Evolutionary conservation across 2,329 filamentous ascomycete genomes (phyloP), one percentile per base, ranked within the genome.

Genomic region (Metarhizium anisopliae): DNA sequence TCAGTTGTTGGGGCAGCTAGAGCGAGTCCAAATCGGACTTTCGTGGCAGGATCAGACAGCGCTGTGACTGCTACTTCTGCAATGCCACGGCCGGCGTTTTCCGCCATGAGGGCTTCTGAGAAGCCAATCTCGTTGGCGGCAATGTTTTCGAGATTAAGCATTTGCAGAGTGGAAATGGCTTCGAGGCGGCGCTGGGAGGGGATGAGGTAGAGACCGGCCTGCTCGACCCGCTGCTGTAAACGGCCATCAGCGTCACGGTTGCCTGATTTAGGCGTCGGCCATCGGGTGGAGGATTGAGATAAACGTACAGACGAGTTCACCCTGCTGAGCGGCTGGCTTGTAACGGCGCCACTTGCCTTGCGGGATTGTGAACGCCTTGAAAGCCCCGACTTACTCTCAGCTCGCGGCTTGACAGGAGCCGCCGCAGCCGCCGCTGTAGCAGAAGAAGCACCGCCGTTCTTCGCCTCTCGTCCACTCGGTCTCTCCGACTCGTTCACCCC

Each of bases 71-170:
- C 86, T 32, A 92, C 87, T 71, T 96, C 87, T 4, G 92, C 91
- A 59, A 97, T 89, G 47, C 90, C 89, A 30, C 93, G 84, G 18
- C 89, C 93, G 1, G 92, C 89, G 66, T 93, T 96, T 66, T 97
- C 94, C 0, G 90, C 86, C 76, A 97, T 90, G 70, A 96, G 86
- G 54, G 94, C 90, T 67, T 95, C 90, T 0, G 86, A 89, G 50
- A 97, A 77, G 5, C 91, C 91, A 56, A 95, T 83, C 61, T 96
- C 91, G 47, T 89, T 87, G 58, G 91, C 86, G 0, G 92, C 91
- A 55, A 95, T 89, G 64, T 94, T 92, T 71, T 97, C 94, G 1
- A 97, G 82, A 59, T 94, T 93, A 32, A 95, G 81, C 83, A 96
- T 94, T 66, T 95, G 90, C 43, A 94, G 76, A 6, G 93, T 80